Evolutionary conservation across 2,329 filamentous ascomycete genomes (phyloP).

Genomic region (Pseudocercospora crystallina): DNA sequence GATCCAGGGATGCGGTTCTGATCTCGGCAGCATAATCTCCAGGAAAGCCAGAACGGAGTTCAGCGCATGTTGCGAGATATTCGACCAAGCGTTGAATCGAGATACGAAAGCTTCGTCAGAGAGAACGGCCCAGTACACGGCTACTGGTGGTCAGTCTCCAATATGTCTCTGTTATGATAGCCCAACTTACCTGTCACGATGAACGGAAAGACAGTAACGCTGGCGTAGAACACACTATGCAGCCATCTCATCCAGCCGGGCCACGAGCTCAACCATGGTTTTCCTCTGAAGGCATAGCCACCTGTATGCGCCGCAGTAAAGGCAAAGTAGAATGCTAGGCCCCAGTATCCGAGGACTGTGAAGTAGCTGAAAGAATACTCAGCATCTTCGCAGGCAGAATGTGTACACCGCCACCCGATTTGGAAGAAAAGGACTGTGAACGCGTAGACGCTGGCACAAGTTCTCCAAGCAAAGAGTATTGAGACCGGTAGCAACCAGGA

Average conservation of each 20-base stretch:
- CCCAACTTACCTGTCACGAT: conserved; percentile 44
- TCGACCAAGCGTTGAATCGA: conserved; percentile 50
- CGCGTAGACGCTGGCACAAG: conserved; percentile 59
- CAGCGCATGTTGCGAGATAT: conserved; percentile 71
- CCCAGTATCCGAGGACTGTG: conserved; percentile 80
- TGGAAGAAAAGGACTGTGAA: conserved; percentile 69
- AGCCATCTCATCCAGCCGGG: conserved; percentile 38
- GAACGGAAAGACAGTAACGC: conserved; percentile 44
- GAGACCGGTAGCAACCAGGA: conserved; percentile 76
- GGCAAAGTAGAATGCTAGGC: conserved; percentile 75
- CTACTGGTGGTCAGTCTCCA: conserved; percentile 21
- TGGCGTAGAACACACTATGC: conserved; percentile 45
- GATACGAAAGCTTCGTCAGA: conserved; percentile 35
- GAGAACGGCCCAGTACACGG: conserved; percentile 46
- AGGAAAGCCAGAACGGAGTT: conserved; percentile 74
- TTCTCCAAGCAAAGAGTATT: conserved; percentile 59
- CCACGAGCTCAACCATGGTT: conserved; percentile 40
- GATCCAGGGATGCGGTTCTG: conserved; percentile 61
- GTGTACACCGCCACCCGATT: conserved; percentile 64
- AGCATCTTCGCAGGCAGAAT: conserved; percentile 49
- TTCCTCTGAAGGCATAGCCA: conserved; percentile 54
- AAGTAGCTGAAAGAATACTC: conserved; percentile 73
- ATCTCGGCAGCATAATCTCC: conserved; percentile 70
- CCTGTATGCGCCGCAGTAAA: conserved; percentile 67
- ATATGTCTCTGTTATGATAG: neutral